Base-by-base conservation (phyloP, 2,329 filamentous ascomycete species). In the Tolypocladium endophyticum region DNA sequence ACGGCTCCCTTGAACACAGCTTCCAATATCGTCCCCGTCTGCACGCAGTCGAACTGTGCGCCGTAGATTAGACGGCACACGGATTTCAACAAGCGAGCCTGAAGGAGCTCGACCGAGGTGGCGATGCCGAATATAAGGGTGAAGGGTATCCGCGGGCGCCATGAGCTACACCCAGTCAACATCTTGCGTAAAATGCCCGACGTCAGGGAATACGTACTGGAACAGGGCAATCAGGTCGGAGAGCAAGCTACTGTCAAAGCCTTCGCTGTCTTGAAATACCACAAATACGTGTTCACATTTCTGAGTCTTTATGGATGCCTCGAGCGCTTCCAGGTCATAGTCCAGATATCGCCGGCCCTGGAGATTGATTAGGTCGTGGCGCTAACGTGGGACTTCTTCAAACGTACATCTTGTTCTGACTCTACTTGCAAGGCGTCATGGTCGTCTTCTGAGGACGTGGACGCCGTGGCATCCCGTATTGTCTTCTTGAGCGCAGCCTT, bases 211-310 rank as follows among this genome's bases (percentile, higher is more conserved):
- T 16, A 39, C 80, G 56, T 77, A 88, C 87, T 83, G 82, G 61
- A 93, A 80, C 6, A 92, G 78, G 43, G 80, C 78, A 54, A 93
- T 81, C 41, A 91, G 69, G 60, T 93, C 89, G 1, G 85, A 86
- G 16, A 95, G 74, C n/a, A 94, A 73, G 36, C 76, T 76, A 55
- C 84, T 84, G 65, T 92, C 89, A 68, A 94, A 92, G 0, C 87
- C 89, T 72, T 94, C 90, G 63, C 88, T 91, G 68, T 94, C 90
- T 70, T 92, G 87, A 61, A 94, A 85, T 0, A 87, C 85, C 56
- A 95, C 77, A 57, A 90, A 81, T 12, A 93, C 81, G 64, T 85
- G 84, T 47, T 81, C 73, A 36, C 80, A 80, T 30, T 73, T 71
- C 43, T 81, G 79, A 11, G 78, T 74, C 61, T 77, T 79, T 18